Conservation (phyloP, 306 rosid genomes). For the Glycine tomentella region DNA sequence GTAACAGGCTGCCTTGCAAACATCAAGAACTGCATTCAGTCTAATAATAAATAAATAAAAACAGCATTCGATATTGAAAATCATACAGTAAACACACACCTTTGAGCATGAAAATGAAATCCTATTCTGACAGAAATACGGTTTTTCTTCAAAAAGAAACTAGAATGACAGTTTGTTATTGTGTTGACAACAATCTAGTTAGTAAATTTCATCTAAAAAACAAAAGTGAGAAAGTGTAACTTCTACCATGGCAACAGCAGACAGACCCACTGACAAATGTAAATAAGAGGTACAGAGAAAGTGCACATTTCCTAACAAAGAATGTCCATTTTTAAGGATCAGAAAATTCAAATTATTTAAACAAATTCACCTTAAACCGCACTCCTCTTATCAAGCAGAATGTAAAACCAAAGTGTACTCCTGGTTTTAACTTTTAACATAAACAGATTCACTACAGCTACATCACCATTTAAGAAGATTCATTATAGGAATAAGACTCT, state of each 20-base stretch:
- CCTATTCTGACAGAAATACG: background rate
- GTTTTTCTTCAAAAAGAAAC: background rate
- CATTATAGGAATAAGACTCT: conserved; percentile 1
- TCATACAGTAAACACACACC: background rate
- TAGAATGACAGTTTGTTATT: background rate
- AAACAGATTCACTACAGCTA: background rate
- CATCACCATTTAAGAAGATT: background rate
- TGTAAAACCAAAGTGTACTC: background rate
- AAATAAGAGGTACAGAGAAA: background rate
- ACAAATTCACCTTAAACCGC: conserved; percentile 11
- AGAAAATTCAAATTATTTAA: conserved; percentile 11
- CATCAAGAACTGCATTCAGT: background rate
- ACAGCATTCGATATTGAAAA: background rate
- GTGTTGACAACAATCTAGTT: conserved; percentile 1
- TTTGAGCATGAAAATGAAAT: conserved; percentile 9
- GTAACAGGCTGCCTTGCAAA: background rate
- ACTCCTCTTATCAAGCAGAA: conserved; percentile 10
- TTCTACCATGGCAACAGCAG: background rate
- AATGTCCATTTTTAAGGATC: background rate
- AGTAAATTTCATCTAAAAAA: conserved; percentile 4
- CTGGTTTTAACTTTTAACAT: background rate
- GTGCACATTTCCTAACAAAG: conserved; percentile 11
- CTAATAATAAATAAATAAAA: background rate
- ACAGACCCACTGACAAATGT: background rate
- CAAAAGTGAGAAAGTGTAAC: background rate